phyloP scores from a whole-genome alignment of 805 yeast genomes.

The Schizosaccharomyces lindneri region DNA sequence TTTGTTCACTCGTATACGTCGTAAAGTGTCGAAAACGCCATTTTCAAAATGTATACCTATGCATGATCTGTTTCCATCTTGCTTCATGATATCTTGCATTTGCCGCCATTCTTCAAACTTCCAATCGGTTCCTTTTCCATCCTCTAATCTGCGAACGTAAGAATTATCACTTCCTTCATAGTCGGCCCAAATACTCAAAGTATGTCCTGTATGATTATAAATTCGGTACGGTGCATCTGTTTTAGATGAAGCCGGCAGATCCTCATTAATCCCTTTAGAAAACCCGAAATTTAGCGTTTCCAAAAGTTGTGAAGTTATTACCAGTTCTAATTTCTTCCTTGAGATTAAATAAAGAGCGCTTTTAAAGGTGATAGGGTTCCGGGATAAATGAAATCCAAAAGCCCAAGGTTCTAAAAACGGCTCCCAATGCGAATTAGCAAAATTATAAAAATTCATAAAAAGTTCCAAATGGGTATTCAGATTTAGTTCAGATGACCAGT shows the following conservation, averaged over 20 bases:
- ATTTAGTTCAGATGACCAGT: slow-evolving; percentile 70
- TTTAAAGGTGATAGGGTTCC: slow-evolving; percentile 20
- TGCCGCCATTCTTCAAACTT: slow-evolving; percentile 84
- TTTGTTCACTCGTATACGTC: not conserved
- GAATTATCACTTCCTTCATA: slow-evolving; percentile 13
- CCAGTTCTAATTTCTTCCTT: slow-evolving; percentile 49
- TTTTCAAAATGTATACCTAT: slow-evolving; percentile 27
- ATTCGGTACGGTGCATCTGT: slow-evolving; percentile 37
- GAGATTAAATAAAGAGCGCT: slow-evolving; percentile 47
- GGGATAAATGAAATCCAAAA: slow-evolving; percentile 25
- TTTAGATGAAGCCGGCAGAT: not conserved
- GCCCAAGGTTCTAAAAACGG: slow-evolving; percentile 81
- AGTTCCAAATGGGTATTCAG: slow-evolving; percentile 43
- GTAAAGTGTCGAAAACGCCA: not conserved
- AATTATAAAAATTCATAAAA: slow-evolving; percentile 55
- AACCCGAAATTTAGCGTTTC: not conserved
- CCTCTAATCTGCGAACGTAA: slow-evolving; percentile 13
- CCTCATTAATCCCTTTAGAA: not conserved
- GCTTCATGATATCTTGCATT: slow-evolving; percentile 53
- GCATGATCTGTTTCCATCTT: slow-evolving; percentile 33
- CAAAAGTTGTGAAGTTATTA: slow-evolving; percentile 33
- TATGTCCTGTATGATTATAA: slow-evolving; percentile 62
- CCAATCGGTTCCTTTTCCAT: slow-evolving; percentile 44
- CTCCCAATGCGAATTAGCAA: slow-evolving; percentile 82
- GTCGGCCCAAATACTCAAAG: slow-evolving; percentile 65